These are phyloP conservation scores for Patellifolia procumbens DNA, from an alignment of 179 eudicot genomes.

Conservation along the genomic window DNA sequence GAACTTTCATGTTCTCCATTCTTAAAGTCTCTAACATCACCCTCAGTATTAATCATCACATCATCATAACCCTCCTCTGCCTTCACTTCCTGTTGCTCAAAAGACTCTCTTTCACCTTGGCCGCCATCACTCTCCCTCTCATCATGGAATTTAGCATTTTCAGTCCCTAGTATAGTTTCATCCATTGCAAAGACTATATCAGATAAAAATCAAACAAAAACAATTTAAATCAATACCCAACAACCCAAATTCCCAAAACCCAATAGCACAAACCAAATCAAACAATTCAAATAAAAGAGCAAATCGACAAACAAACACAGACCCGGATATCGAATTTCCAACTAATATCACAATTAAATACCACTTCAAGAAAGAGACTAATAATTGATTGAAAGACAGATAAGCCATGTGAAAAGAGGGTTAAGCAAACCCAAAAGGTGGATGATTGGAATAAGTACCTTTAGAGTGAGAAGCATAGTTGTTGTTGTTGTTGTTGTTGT, in stretches of 20 bases:
- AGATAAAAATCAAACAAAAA: slow-evolving; percentile 16
- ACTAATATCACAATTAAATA: slow-evolving; percentile 13
- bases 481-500: neutral
- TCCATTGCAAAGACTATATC: slow-evolving; percentile 36
- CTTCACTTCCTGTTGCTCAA: slow-evolving; percentile 30
- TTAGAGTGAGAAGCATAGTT: slow-evolving; percentile 34
- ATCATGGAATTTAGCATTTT: slow-evolving; percentile 41
- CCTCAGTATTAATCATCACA: slow-evolving; percentile 27
- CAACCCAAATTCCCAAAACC: slow-evolving; percentile 23
- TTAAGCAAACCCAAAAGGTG: neutral
- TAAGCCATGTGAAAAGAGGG: slow-evolving; percentile 32
- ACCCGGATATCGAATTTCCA: slow-evolving; percentile 26
- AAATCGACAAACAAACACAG: slow-evolving; percentile 23
- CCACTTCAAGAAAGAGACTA: slow-evolving; percentile 1
- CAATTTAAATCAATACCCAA: slow-evolving; percentile 20
- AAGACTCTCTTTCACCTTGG: slow-evolving; percentile 38
- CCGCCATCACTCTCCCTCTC: slow-evolving; percentile 58
- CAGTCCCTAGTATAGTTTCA: slow-evolving; percentile 61
- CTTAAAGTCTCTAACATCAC: slow-evolving; percentile 21
- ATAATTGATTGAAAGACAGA: slow-evolving; percentile 35
- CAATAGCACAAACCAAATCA: slow-evolving; percentile 15
- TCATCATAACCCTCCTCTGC: slow-evolving; percentile 35
- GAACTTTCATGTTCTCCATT: slow-evolving; percentile 34
- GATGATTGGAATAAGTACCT: slow-evolving; percentile 39
- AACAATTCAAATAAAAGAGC: slow-evolving; percentile 15